These are phyloP conservation scores for Adansonia grandidieri DNA, from an alignment of 441 rosid genomes.

Conservation along the genomic window DNA sequence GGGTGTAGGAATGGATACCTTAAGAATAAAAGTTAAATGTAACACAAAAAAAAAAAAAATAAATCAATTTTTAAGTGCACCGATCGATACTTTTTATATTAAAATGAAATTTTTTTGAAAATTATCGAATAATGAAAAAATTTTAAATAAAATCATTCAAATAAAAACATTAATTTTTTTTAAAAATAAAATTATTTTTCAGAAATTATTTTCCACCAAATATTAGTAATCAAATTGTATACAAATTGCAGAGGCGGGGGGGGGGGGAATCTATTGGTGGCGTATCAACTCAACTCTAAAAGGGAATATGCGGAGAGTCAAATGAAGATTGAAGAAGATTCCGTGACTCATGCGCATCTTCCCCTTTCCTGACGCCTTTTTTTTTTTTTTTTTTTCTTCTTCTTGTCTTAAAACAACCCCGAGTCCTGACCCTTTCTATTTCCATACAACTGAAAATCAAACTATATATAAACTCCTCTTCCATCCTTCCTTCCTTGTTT, in stretches of 20 bases:
- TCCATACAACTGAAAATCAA: not conserved
- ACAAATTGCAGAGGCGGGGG: not conserved
- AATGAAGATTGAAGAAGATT: conserved; percentile 38
- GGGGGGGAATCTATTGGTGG: not conserved
- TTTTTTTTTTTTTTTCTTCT: not conserved
- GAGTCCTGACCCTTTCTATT: too few relatives aligned
- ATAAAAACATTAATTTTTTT: too few relatives aligned
- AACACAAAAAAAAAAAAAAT: too few relatives aligned
- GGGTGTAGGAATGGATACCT: too few relatives aligned
- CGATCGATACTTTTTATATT: too few relatives aligned
- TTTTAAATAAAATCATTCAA: too few relatives aligned
- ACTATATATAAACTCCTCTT: not conserved
- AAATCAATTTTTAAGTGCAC: too few relatives aligned
- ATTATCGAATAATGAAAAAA: too few relatives aligned
- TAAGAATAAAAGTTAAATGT: too few relatives aligned
- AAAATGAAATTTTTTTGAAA: too few relatives aligned
- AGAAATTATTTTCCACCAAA: too few relatives aligned
- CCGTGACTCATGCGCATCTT: conserved; percentile 40
- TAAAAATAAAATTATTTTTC: too few relatives aligned
- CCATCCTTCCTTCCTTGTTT: not conserved
- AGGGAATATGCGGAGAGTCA: conserved; percentile 37
- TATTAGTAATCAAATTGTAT: not conserved
- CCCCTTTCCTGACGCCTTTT: conserved; percentile 13
- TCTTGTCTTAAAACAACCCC: not conserved
- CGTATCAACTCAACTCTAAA: not conserved